Evolutionary conservation across 2,329 filamentous ascomycete genomes (phyloP).

Genomic region (Stagonosporopsis rhizophila): DNA sequence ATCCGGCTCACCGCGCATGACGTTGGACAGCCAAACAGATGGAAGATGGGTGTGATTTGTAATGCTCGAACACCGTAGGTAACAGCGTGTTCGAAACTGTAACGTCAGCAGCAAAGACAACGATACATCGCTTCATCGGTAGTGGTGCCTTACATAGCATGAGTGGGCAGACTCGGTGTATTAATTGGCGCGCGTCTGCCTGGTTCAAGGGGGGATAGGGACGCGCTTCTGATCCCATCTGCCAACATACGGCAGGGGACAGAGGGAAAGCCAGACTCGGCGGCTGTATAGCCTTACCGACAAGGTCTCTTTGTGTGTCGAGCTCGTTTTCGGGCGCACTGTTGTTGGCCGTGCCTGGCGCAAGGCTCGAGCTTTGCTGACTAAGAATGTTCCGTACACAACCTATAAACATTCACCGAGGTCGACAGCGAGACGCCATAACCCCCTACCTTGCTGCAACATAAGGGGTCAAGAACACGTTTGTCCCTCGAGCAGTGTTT

Average conservation of each 20-base stretch:
- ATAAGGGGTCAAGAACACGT: too few species aligned
- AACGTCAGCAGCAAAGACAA: not conserved
- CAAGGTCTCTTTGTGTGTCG: not conserved
- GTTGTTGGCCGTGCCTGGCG: not conserved
- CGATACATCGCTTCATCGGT: not conserved
- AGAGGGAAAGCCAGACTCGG: not conserved
- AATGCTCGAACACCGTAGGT: not conserved
- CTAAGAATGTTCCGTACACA: not conserved
- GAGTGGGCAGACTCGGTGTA: not conserved
- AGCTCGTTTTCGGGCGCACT: not conserved
- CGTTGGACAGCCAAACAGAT: not conserved
- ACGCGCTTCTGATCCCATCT: not conserved
- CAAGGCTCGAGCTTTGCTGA: constrained; percentile 8
- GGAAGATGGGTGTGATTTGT: not conserved
- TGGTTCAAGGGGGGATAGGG: not conserved
- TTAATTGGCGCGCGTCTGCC: not conserved
- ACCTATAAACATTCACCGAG: too few species aligned
- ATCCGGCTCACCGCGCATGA: not conserved
- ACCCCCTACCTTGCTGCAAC: too few species aligned
- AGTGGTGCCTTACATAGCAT: not conserved
- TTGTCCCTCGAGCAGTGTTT: too few species aligned
- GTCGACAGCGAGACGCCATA: not conserved
- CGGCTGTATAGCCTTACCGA: not conserved
- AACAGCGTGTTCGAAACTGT: not conserved
- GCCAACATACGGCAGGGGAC: not conserved